Percentiles rank a stretch among this genome's conserved stretches.
phyloP scores from a whole-genome alignment of 2,329 filamentous ascomycete genomes.

The Beauveria asiatica region DNA sequence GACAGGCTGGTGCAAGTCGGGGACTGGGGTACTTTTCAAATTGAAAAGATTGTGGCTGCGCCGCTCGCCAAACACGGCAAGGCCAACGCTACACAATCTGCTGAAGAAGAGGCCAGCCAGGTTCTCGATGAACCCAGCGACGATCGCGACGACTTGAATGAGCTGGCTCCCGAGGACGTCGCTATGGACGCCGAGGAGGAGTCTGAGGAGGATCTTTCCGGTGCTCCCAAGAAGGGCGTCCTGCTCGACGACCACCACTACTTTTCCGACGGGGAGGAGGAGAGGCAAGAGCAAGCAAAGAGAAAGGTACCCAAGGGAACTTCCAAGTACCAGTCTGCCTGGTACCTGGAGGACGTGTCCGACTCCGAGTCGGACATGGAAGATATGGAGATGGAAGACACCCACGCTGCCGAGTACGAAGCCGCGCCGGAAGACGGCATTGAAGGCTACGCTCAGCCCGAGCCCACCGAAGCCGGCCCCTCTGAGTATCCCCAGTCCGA shows the following conservation, averaged over 20 bases:
- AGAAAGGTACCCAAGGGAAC: constrained; percentile 76
- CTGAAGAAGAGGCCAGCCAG: constrained; percentile 45
- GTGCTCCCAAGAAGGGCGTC: constrained; percentile 67
- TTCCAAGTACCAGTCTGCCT: constrained; percentile 87
- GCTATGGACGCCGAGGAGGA: constrained; percentile 62
- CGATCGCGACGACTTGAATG: constrained; percentile 74
- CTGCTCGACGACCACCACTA: constrained; percentile 96
- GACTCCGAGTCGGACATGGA: constrained; percentile 81
- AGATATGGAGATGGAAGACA: constrained; percentile 52
- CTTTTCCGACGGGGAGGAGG: constrained; percentile 75
- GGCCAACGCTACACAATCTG: constrained; percentile 63
- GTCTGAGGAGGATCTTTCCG: constrained; percentile 28
- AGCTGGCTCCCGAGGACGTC: constrained; percentile 79
- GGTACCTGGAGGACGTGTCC: constrained; percentile 77
- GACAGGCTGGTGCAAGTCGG: constrained; percentile 86
- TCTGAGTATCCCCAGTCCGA: constrained; percentile 93
- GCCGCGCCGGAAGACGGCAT: constrained; percentile 75
- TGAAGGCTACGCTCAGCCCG: constrained; percentile 57
- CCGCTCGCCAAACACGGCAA: constrained; percentile 55
- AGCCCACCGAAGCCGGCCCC: constrained; percentile 67
- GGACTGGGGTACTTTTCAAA: constrained; percentile 89
- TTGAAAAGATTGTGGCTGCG: constrained; percentile 78
- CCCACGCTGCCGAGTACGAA: constrained; percentile 47
- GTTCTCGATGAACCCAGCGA: constrained; percentile 63
- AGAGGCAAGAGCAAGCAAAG: constrained; percentile 33